phyloP scores from a whole-genome alignment of 176 grass and related monocot species.

The Elaeis guineensis region DNA sequence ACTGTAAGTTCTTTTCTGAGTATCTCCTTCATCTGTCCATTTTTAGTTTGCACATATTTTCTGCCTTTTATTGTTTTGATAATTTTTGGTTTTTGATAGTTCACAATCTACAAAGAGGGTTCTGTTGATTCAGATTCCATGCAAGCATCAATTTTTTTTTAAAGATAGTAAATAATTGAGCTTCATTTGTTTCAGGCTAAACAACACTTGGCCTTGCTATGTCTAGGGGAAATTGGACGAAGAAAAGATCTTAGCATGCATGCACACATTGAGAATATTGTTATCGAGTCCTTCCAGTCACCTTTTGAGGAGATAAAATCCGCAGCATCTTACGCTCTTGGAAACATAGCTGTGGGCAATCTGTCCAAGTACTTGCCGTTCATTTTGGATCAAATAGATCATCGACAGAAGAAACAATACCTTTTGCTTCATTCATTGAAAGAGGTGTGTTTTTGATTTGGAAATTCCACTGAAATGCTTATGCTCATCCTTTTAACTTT shows the following conservation, averaged over 20 bases:
- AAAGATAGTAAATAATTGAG: neutral
- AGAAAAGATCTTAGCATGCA: conserved; percentile 75
- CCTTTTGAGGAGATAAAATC: conserved; percentile 97
- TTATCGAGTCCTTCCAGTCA: conserved; percentile 94
- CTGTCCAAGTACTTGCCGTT: conserved; percentile 86
- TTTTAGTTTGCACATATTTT: neutral
- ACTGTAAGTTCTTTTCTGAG: conserved; percentile 34
- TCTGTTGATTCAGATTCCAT: too few relatives aligned
- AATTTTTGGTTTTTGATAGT: too few relatives aligned
- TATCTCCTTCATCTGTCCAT: neutral
- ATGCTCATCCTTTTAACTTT: neutral
- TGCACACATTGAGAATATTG: conserved; percentile 83
- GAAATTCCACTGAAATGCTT: conserved; percentile 1
- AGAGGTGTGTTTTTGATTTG: conserved; percentile 37
- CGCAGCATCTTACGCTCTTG: conserved; percentile 85
- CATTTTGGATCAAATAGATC: conserved; percentile 88
- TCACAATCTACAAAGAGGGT: too few relatives aligned
- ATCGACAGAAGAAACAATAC: conserved; percentile 94
- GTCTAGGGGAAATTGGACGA: conserved; percentile 82
- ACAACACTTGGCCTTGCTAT: conserved; percentile 83
- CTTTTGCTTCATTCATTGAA: conserved; percentile 89
- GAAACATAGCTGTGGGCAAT: conserved; percentile 93
- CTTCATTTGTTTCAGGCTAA: conserved; percentile 45
- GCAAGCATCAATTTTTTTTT: neutral
- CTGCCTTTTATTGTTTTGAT: too few relatives aligned